Base-by-base conservation (phyloP, 2,329 filamentous ascomycete genomes). In the Diaporthe caulivora region DNA sequence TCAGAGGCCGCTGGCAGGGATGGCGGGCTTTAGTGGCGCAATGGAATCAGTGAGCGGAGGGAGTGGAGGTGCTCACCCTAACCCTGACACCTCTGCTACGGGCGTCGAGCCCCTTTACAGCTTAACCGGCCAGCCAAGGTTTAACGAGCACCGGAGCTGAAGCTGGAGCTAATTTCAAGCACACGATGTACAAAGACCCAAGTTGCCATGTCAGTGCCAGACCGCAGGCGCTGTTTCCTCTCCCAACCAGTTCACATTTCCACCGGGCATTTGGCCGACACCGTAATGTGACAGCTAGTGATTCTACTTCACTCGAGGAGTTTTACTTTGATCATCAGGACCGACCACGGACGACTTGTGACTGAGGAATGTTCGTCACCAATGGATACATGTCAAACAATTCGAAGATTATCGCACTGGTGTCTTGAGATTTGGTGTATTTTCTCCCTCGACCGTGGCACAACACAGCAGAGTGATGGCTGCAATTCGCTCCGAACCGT, bases 1-100 rank as follows among this genome's bases (percentile, higher is more conserved):
- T 58, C 44, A 71, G 55, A 70, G 68, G 68, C 68, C 68, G 68
- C 55, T 51, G 62, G 68, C 68, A 71, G 68, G 68, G 68, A 57
- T 70, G 29, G 34, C 34, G 44, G 34, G 17, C 44, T 34, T 2
- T 34, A 40, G 42, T 31, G 68, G 31, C 68, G 47, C 60, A 65
- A 31, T 29, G 21, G 5, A 5, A 34, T n/a, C n/a, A n/a, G n/a
- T n/a, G n/a, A n/a, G n/a, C n/a, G n/a, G n/a, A n/a, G n/a, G 21
- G 62, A 34, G 17, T 55, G 26, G 21, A 31, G 3, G 54, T 21
- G 29, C 18, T 26, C 3, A 51, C 62, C 62, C 47, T 31, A 67
- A 53, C 62, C 62, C 62, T 65, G 62, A 24, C 3, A 1, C 6
- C 21, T 29, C 44, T 18, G 17, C 44, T 24, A 6, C 26, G n/a